Percentiles rank a stretch among this genome's conserved stretches.
phyloP scores from a whole-genome alignment of 352 stramenopile genomes.

The Hyaloperonospora brassicae region DNA sequence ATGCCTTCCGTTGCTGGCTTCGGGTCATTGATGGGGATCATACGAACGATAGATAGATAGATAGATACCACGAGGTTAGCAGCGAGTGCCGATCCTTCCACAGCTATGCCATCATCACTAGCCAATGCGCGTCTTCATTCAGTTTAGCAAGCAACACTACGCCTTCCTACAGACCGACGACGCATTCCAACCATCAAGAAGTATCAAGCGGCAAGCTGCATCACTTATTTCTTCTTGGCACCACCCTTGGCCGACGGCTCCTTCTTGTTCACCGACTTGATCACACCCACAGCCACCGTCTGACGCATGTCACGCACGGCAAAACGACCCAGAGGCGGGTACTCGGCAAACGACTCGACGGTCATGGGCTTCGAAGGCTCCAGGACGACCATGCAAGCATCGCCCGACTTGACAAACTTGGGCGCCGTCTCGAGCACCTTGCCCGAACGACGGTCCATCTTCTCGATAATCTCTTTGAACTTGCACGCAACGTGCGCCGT shows the following conservation, averaged over 20 bases:
- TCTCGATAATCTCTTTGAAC: conserved; percentile 92
- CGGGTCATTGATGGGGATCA: too few relatives aligned
- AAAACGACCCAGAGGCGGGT: conserved; percentile 93
- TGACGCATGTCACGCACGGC: conserved; percentile 95
- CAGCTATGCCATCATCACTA: too few relatives aligned
- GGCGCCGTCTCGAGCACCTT: conserved; percentile 92
- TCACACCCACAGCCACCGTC: conserved; percentile 95
- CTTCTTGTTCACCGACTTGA: conserved; percentile 91
- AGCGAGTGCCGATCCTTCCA: too few relatives aligned
- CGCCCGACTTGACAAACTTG: conserved; percentile 92
- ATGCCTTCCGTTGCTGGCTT: too few relatives aligned
- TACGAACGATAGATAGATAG: too few relatives aligned
- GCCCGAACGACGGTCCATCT: conserved; percentile 94
- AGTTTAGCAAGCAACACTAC: too few relatives aligned
- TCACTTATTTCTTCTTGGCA: conserved; percentile 39
- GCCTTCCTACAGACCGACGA: background rate
- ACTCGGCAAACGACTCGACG: conserved; percentile 95
- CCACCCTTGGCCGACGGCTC: conserved; percentile 30
- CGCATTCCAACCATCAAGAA: too few relatives aligned
- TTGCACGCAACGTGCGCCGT: conserved; percentile 94
- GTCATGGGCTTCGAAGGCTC: conserved; percentile 90
- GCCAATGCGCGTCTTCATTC: too few relatives aligned
- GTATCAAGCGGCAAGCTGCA: too few relatives aligned
- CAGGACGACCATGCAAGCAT: conserved; percentile 94
- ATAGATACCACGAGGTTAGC: too few relatives aligned